Percentiles rank a stretch among this genome's conserved stretches.
Conservation (phyloP, 2,329 filamentous ascomycete genomes). For the Apiospora kogelbergensis region DNA sequence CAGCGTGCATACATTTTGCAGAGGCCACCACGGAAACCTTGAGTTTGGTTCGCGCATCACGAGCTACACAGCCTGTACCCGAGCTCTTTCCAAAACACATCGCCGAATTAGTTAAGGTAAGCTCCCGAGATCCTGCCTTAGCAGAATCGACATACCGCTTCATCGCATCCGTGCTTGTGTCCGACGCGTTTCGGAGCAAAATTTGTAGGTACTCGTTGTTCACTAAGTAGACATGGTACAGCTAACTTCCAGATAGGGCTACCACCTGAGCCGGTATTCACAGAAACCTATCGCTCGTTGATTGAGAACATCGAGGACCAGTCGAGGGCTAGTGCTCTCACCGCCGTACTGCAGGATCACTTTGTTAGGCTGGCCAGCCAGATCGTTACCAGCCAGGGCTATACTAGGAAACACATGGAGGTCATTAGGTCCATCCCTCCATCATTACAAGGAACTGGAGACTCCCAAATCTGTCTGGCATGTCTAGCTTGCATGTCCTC, state of each 20-base stretch:
- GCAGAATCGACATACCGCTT: not conserved
- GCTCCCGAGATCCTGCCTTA: not conserved
- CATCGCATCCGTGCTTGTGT: not conserved
- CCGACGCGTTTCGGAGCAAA: not conserved
- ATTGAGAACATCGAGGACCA: not conserved
- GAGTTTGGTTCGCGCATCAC: not conserved
- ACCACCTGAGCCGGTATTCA: not conserved
- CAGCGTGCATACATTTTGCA: not conserved
- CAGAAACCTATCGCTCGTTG: not conserved
- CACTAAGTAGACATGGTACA: not conserved
- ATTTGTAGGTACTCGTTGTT: not conserved
- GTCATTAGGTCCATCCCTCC: not conserved
- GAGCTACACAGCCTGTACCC: not conserved
- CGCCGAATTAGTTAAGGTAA: not conserved
- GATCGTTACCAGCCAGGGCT: not conserved
- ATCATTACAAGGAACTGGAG: not conserved
- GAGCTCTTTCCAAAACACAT: not conserved
- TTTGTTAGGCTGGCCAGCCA: not conserved
- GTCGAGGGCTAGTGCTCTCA: not conserved
- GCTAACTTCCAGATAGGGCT: not conserved
- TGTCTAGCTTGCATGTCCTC: not conserved
- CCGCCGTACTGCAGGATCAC: not conserved
- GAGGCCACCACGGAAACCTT: not conserved
- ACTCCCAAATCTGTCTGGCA: not conserved
- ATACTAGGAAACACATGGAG: not conserved